phyloP scores from a whole-genome alignment of 768 basidiomycete species.

The Udeniomyces megalosporus region DNA sequence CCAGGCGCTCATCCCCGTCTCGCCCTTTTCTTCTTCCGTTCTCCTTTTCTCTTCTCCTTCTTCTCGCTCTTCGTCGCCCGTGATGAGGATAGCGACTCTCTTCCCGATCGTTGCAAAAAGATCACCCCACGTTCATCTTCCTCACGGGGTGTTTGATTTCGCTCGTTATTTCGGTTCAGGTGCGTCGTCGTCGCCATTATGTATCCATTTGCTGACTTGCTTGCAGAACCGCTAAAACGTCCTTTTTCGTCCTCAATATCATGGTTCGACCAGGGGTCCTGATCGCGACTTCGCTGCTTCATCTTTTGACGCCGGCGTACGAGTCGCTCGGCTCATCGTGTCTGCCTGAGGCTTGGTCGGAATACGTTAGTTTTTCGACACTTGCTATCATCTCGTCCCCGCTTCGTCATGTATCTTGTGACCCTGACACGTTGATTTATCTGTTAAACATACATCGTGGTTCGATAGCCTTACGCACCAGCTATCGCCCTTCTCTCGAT shows the following conservation, averaged over 20 bases:
- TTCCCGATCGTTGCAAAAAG: constrained; percentile 9
- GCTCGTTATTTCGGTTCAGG: constrained; percentile 4
- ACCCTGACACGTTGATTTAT: neutral
- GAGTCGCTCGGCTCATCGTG: constrained; percentile 55
- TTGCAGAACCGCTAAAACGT: too few relatives aligned
- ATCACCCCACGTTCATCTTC: neutral
- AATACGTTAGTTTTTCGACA: constrained; percentile 45
- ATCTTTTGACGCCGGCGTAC: constrained; percentile 59
- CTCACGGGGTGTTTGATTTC: constrained; percentile 1
- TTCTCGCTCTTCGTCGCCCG: too few relatives aligned
- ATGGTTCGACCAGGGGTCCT: neutral
- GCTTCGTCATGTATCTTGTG: neutral
- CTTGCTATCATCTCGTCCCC: constrained; percentile 3
- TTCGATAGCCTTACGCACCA: constrained; percentile 55
- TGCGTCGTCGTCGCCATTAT: neutral
- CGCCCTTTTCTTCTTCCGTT: neutral
- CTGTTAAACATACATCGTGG: neutral
- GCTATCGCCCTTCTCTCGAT: constrained; percentile 67
- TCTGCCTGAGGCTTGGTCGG: constrained; percentile 49
- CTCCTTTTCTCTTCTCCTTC: too few relatives aligned
- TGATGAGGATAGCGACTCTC: neutral
- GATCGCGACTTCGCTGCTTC: constrained; percentile 37
- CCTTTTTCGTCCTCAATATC: neutral
- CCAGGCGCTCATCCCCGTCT: neutral
- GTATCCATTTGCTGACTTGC: neutral